Evolutionary conservation across 2,329 filamentous ascomycete genomes (phyloP).

Genomic region (Fusarium pilosicola): DNA sequence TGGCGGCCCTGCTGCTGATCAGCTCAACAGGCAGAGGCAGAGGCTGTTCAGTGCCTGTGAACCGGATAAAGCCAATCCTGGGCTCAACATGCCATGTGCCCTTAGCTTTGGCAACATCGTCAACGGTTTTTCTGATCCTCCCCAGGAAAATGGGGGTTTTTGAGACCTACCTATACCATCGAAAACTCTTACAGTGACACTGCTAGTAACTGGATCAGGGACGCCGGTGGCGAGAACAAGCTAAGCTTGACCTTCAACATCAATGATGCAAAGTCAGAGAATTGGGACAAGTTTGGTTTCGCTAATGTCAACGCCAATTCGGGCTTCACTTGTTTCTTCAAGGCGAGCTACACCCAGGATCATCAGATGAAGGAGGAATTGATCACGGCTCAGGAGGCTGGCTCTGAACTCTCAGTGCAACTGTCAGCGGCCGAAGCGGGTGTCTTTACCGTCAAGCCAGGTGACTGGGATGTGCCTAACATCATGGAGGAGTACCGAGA

Average conservation of each 20-base stretch:
- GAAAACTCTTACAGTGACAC: background rate
- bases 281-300: background rate
- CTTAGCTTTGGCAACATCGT: background rate
- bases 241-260: background rate
- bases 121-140: background rate
- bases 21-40: background rate
- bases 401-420: background rate
- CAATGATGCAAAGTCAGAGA: background rate
- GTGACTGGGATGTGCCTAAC: background rate
- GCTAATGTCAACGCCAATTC: background rate
- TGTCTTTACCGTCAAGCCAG: background rate
- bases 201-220: rapidly evolving
- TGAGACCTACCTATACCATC: background rate
- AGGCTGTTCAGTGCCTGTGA: background rate
- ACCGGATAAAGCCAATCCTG: rapidly evolving
- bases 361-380: background rate
- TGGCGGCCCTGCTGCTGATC: background rate
- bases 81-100: background rate
- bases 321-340: background rate
- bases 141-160: rapidly evolving
- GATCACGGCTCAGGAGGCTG: background rate
- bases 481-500: background rate
- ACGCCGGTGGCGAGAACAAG: background rate
- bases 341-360: rapidly evolving
- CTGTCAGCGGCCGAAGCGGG: background rate